Evolutionary conservation across 1,139 yeast species (phyloP).

Genomic region (Yamadazyma oceani): DNA sequence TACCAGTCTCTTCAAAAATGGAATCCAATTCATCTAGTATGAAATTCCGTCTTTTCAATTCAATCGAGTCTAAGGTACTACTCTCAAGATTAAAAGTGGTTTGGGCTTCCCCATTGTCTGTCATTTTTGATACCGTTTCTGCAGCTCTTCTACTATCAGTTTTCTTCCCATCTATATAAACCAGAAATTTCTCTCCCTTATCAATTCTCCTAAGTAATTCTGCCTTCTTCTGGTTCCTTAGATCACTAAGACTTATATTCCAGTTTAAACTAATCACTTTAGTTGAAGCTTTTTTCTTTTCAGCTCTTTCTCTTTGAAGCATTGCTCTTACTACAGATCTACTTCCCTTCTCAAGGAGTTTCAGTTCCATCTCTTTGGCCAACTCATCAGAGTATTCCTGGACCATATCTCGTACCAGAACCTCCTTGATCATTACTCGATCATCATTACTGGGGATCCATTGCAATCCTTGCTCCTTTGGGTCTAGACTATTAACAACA

Average conservation of each 20-base stretch:
- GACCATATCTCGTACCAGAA: constrained; percentile 34
- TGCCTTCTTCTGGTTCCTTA: constrained; percentile 35
- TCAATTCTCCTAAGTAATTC: constrained; percentile 34
- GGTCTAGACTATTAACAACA: constrained; percentile 31
- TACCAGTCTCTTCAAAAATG: constrained; percentile 30
- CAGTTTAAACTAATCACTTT: constrained; percentile 36
- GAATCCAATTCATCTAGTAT: constrained; percentile 24
- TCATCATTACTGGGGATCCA: constrained; percentile 24
- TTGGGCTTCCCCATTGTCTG: background rate
- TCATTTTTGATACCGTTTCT: constrained; percentile 13
- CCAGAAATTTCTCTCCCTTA: constrained; percentile 36
- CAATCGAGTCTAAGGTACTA: constrained; percentile 20
- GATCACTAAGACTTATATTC: constrained; percentile 42
- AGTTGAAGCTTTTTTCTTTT: constrained; percentile 38
- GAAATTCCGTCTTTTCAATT: constrained; percentile 32
- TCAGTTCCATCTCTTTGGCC: constrained; percentile 33
- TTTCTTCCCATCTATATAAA: constrained; percentile 28
- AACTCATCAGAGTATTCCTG: constrained; percentile 31
- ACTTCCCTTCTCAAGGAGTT: constrained; percentile 37
- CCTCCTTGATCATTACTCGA: constrained; percentile 28
- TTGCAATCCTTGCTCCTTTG: constrained; percentile 30
- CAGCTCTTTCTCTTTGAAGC: constrained; percentile 30
- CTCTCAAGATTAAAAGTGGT: constrained; percentile 19
- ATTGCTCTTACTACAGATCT: constrained; percentile 29
- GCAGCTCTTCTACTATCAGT: constrained; percentile 5